Percentiles rank a stretch among this genome's conserved stretches.
These are phyloP conservation scores for Crinitomyces ghanaensis DNA, from an alignment of 805 yeast species.

Conservation along the genomic window DNA sequence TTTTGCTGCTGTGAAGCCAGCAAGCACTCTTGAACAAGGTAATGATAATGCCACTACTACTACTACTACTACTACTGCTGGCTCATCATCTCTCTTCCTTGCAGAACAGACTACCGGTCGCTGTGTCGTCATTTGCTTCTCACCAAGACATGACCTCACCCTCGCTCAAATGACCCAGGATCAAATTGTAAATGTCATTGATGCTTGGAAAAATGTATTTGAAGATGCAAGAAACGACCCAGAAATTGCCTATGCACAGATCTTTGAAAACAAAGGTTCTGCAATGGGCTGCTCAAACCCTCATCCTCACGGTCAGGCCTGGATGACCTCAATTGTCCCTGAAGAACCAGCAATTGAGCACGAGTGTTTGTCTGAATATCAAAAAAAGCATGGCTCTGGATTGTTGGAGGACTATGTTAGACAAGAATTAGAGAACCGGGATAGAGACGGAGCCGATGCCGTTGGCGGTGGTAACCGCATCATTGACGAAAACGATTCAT, in stretches of 20 bases:
- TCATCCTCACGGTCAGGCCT: conserved; percentile 76
- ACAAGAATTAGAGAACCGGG: conserved; percentile 32
- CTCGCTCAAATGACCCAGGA: conserved; percentile 45
- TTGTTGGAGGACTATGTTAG: conserved; percentile 52
- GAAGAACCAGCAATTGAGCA: conserved; percentile 55
- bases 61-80: conserved; percentile 31
- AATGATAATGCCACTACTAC: conserved; percentile 10
- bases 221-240: conserved; percentile 30
- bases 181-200: conserved; percentile 39
- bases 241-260: conserved; percentile 47
- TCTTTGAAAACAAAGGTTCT: conserved; percentile 67
- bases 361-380: conserved; percentile 38
- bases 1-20: conserved; percentile 50
- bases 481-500: conserved; percentile 49
- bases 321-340: conserved; percentile 59
- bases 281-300: conserved; percentile 79
- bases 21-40: conserved; percentile 13
- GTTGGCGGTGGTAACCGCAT: conserved; percentile 31
- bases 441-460: conserved; percentile 24
- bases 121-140: conserved; percentile 62
- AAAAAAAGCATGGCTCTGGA: conserved; percentile 32
- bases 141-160: conserved; percentile 57
- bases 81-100: too few relatives aligned
- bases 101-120: conserved; percentile 53
- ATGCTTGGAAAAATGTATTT: conserved; percentile 50